Base-by-base conservation (phyloP, 1,284 basidiomycete species). In the Leucoagaricus sp. region DNA sequence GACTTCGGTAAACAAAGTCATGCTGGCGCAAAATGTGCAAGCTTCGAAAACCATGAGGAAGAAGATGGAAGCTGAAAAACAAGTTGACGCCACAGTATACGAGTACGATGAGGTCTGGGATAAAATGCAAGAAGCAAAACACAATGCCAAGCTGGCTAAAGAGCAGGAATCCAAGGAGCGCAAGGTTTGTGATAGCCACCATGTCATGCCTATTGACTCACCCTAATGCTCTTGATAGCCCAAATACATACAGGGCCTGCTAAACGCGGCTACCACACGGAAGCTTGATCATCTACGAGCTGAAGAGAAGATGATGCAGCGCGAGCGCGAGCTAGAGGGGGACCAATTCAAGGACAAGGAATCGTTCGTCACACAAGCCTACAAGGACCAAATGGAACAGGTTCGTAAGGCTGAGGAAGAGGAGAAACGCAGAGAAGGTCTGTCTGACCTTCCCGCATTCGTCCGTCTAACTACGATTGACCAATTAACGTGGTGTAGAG, bases 21-120 rank as follows among this genome's bases (percentile, higher is more conserved):
- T 46, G 13, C 29, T 85, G 19, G 82, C 82, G 13, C 83, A 82
- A 65, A 84, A 80, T 71, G 75, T 82, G 12, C 76, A 76, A 58
- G 72, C 83, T 41, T 87, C 87, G 21, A 84, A 81, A 64, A 72
- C 82, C 19, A 75, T 77, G 69, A 82, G 78, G 75, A 87, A 85
- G 68, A 80, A 80, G 59, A 78, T 90, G 72, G 86, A 91, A 56
- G 83, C 85, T 60, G 94, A 95, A 67, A 83, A 87, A 74, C 79
- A 81, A 61, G 75, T 95, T 3, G 97, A 99, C 67, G 71, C 82
- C 44, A 90, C 87, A 2, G 90, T 97, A 8, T 99, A 91, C 71
- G 89, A 98, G 72, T 99, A 99, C 67, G 97, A 99, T 68, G 92
- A 93, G 68, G 89, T 98, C 5, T 99, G 91, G 83, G 97, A 99